Base-by-base conservation (phyloP, 108 stramenopile genomes). In the Nitzschia inconspicua region DNA sequence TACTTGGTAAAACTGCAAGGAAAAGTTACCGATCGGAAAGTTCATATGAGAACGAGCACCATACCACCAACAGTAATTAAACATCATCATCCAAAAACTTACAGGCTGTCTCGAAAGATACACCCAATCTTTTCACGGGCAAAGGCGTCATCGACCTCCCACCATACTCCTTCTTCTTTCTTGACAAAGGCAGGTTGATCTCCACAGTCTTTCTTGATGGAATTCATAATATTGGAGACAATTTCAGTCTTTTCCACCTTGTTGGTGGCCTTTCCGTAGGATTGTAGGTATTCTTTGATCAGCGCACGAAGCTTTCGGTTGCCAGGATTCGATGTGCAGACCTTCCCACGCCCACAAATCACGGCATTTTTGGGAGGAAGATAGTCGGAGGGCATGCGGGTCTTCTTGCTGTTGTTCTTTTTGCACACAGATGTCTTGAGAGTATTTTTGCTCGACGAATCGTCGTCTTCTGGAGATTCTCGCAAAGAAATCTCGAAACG, bases 101-200 rank as follows among this genome's bases (percentile, higher is more conserved):
- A 50, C 6, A 67, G 48, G 29, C 43, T 28, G 28, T 67, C 66
- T 0, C 66, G 18, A 57, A 67, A 58, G 29, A 67, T 37, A 28
- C 66, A 58, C 37, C 66, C 66, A 18, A 67, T 52, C 37, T 67
- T 67, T 58, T 67, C 66, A 32, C 66, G 23, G 53, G 57, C 56
- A 40, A 67, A 50, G 24, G 57, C 27, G 39, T 57, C 57, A 9
- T 67, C 66, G 24, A 67, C 57, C 36, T 57, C 66, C 57, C 57
- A 67, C 66, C 66, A 67, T 14, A 11, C 49, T 7, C 66, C 66
- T 3, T 67, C 47, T 37, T 67, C 57, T 23, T 56, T 42, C 47
- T 67, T 67, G 32, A 67, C 48, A 50, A 67, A 67, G 23, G 62
- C 50, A 1, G 40, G 40, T 27, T 22, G 26, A 23, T 52, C 62